Percentiles rank a stretch among this genome's conserved stretches.
These are phyloP conservation scores for Grifola frondosa DNA, from an alignment of 1,284 basidiomycete species.

Conservation along the genomic window DNA sequence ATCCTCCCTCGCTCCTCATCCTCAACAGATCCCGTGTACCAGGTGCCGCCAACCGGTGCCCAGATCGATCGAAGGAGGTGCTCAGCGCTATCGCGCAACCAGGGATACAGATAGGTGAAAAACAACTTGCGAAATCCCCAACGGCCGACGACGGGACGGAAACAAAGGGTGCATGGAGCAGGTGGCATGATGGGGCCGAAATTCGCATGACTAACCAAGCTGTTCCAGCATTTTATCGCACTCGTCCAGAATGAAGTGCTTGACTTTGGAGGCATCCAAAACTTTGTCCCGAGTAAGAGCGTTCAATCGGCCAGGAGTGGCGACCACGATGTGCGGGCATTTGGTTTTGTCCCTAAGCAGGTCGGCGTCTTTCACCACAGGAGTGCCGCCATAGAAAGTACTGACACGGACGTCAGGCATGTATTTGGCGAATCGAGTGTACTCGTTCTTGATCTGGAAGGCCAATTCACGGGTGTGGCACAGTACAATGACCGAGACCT, in stretches of 20 bases:
- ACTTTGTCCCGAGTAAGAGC: constrained; percentile 92
- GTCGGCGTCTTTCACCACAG: constrained; percentile 93
- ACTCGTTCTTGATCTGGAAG: constrained; percentile 99
- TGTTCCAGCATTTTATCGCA: constrained; percentile 99
- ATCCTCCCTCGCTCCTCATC: constrained; percentile 18
- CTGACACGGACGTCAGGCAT: constrained; percentile 98
- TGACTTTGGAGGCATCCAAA: constrained; percentile 90
- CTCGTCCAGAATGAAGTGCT: constrained; percentile 99
- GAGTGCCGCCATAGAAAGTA: constrained; percentile 98
- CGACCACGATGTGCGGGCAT: constrained; percentile 99
- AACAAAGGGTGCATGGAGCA: constrained; percentile 30
- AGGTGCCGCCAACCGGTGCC: constrained; percentile 23
- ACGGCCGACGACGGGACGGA: constrained; percentile 34
- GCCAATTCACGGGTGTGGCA: constrained; percentile 99
- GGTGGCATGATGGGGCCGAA: constrained; percentile 35
- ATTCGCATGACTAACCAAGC: constrained; percentile 94
- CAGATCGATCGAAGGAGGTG: constrained; percentile 34
- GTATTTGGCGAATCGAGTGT: constrained; percentile 98
- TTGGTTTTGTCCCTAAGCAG: constrained; percentile 94
- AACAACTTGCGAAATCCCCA: constrained; percentile 38
- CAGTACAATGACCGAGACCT: constrained; percentile 95
- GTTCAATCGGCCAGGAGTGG: constrained; percentile 94
- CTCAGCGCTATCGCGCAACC: constrained; percentile 48
- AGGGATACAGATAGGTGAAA: constrained; percentile 52
- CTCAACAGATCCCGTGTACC: constrained; percentile 18